Evolutionary conservation across 2,329 filamentous ascomycete species (phyloP), one percentile per base, ranked within the genome.

Genomic region (Pseudogymnoascus sp.): DNA sequence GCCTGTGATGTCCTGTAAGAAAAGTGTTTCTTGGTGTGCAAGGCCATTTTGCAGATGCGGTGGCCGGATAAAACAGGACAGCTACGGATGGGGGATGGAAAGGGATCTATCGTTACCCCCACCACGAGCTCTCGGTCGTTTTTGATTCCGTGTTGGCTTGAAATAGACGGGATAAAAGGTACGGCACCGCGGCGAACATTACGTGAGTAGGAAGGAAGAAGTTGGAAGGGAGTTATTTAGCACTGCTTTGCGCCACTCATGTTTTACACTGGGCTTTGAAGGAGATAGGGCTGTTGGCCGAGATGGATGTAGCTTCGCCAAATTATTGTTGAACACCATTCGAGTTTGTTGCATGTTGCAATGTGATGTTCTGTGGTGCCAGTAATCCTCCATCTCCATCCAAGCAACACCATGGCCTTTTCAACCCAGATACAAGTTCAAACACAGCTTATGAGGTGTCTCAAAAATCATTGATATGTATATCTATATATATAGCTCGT

Each of bases 1-100:
- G 81, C 70, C 74, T 87, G 65, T 87, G 72, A 77, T 10, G 3
- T 11, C 14, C 14, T 10, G 7, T 58, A 4, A 23, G 45, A 16
- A 29, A n/a, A 6, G n/a, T 49, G 43, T n/a, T 49, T 29, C 43
- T 49, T 31, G 23, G 45, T 29, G 7, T 4, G 5, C 23, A 29
- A 29, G 45, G 7, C 6, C 23, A 29, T 29, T 49, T 16, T 11
- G 14, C 12, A n/a, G 19, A 6, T 31, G 45, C 3, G 7, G 23
- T 52, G 45, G n/a, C 45, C 26, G 45, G 45, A 26, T 52, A 52
- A 52, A 14, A 52, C 45, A 31, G 45, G 45, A 16, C 45, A 14
- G 45, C 14, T 31, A 10, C 31, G 45, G 23, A 16, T 11, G 45
- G 23, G 45, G 23, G 23, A 52, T 7, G 23, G 4, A 23, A 16